Conservation (phyloP, 768 basidiomycete genomes). For the Leccinum olivaceopallidum region DNA sequence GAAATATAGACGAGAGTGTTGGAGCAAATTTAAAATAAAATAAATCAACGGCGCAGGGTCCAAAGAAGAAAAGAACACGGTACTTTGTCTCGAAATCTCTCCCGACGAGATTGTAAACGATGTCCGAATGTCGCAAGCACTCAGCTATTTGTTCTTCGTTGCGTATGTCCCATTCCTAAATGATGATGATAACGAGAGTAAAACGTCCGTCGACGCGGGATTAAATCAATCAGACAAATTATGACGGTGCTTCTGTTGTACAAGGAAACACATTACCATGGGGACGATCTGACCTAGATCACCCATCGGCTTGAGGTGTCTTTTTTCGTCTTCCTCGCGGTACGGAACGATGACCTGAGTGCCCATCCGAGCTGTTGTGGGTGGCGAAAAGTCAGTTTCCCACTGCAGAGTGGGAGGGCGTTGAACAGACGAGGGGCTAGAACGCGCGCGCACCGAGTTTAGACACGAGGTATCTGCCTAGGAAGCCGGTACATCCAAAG, state of each 20-base stretch:
- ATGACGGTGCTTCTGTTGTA: constrained; percentile 1
- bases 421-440: too few species aligned
- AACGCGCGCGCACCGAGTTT: constrained; percentile 69
- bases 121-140: constrained; percentile 92
- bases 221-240: constrained; percentile 30
- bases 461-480: constrained; percentile 91
- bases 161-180: constrained; percentile 93
- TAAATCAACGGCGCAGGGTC: constrained; percentile 17
- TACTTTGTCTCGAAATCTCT: constrained; percentile 96
- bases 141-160: constrained; percentile 91
- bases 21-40: constrained; percentile 7
- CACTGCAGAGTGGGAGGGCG: not conserved
- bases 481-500: constrained; percentile 94
- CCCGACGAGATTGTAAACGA: constrained; percentile 94
- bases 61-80: constrained; percentile 24
- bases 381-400: not conserved
- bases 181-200: constrained; percentile 1
- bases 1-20: not conserved
- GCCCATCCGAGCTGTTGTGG: constrained; percentile 74
- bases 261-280: constrained; percentile 59
- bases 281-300: constrained; percentile 96
- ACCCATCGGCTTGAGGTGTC: constrained; percentile 89
- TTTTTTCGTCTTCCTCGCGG: constrained; percentile 90
- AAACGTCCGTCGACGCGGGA: not conserved
- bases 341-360: constrained; percentile 95